phyloP scores from a whole-genome alignment of 495 filamentous ascomycete species.

The Hyaloscypha hepaticicola region DNA sequence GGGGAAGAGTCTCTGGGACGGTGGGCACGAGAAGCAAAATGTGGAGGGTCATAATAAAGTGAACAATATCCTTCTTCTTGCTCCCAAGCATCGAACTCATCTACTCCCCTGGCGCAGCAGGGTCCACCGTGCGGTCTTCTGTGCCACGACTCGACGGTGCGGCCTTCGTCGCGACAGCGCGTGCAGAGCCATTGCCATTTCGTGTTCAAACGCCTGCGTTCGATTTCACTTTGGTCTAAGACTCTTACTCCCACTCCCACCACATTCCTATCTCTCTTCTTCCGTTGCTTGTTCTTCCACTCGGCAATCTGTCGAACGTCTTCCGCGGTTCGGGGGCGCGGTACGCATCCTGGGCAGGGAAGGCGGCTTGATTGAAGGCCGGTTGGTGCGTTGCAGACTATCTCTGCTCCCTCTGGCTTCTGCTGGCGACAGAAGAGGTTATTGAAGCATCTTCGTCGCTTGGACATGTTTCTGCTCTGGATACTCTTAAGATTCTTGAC shows the following conservation, averaged over 20 bases:
- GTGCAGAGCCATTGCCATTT: neutral
- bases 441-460: too few species aligned
- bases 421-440: too few species aligned
- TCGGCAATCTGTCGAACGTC: too few species aligned
- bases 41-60: neutral
- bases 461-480: neutral
- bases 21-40: neutral
- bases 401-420: neutral
- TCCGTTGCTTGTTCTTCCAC: neutral
- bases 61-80: neutral
- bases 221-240: neutral
- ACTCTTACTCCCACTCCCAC: neutral
- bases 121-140: neutral
- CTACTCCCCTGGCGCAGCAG: conserved; percentile 10
- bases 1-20: neutral
- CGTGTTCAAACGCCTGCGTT: neutral
- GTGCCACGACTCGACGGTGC: neutral
- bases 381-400: neutral
- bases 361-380: neutral
- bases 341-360: neutral
- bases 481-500: neutral
- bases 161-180: neutral
- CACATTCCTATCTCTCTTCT: neutral
- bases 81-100: conserved; percentile 2
- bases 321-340: too few species aligned